Conservation (phyloP, 1,284 basidiomycete genomes). For the Sporisorium sorghi region DNA sequence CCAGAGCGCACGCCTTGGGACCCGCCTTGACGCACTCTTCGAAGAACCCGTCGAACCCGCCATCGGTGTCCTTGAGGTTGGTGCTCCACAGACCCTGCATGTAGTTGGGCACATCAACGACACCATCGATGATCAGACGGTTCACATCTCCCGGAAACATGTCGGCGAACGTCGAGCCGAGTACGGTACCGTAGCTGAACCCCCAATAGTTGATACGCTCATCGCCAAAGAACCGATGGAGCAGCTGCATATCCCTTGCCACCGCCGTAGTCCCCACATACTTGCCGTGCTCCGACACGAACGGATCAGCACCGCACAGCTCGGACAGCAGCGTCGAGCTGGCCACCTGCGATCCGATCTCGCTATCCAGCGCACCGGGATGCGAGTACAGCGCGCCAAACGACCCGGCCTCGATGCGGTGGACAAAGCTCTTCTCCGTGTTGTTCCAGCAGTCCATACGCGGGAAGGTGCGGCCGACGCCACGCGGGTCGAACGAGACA, state of each 20-base stretch:
- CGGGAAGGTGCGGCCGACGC: slow-evolving; percentile 46
- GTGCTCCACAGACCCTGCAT: slow-evolving; percentile 36
- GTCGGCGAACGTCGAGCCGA: slow-evolving; percentile 50
- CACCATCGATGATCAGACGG: slow-evolving; percentile 53
- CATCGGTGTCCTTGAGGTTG: slow-evolving; percentile 43
- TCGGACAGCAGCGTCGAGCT: slow-evolving; percentile 25
- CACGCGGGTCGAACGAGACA: slow-evolving; percentile 54
- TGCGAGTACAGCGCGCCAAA: slow-evolving; percentile 38
- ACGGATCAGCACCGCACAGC: slow-evolving; percentile 35
- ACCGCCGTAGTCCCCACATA: slow-evolving; percentile 49
- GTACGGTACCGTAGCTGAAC: slow-evolving; percentile 56
- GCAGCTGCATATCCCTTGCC: slow-evolving; percentile 50
- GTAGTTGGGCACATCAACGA: slow-evolving; percentile 55
- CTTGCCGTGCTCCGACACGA: slow-evolving; percentile 22
- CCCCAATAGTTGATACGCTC: slow-evolving; percentile 51
- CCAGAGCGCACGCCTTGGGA: slow-evolving; percentile 35
- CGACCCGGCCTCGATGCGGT: slow-evolving; percentile 30
- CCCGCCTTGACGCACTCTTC: slow-evolving; percentile 49
- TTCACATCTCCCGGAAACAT: slow-evolving; percentile 55
- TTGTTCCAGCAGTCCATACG: slow-evolving; percentile 52
- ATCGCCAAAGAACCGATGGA: slow-evolving; percentile 51
- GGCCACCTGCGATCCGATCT: slow-evolving; percentile 32
- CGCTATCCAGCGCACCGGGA: slow-evolving; percentile 34
- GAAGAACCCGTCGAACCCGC: slow-evolving; percentile 42
- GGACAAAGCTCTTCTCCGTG: slow-evolving; percentile 35